Conservation (phyloP, 2,329 filamentous ascomycete genomes). For the Elsinoe batatas region DNA sequence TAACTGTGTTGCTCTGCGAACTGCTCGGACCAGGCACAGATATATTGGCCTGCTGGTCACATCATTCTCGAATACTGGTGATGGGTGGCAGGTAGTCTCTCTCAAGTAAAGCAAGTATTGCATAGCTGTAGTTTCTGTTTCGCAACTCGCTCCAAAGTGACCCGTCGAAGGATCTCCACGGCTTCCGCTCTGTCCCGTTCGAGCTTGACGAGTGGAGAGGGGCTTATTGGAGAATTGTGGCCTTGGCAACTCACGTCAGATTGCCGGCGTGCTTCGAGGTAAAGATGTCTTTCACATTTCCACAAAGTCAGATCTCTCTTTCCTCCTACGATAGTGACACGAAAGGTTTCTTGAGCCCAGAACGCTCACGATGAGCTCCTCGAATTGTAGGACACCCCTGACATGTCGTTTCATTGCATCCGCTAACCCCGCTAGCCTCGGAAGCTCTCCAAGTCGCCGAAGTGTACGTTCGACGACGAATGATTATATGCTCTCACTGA, state of each 20-base stretch:
- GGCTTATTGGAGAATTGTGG: slow-evolving; percentile 7
- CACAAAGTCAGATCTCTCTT: no score
- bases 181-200: no score
- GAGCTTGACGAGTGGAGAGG: slow-evolving; percentile 18
- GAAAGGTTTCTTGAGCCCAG: neutral
- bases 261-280: slow-evolving; percentile 9
- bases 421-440: slow-evolving; percentile 13
- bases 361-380: slow-evolving; percentile 7
- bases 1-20: neutral
- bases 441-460: slow-evolving; percentile 29
- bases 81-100: no score
- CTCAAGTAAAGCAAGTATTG: no score
- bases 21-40: slow-evolving; percentile 10
- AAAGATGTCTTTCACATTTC: no score
- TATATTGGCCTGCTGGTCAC: slow-evolving; percentile 19
- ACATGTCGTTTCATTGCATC: neutral
- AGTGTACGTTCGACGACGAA: no score
- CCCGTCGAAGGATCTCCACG: no score
- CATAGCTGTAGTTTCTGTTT: no score
- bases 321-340: neutral
- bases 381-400: slow-evolving; percentile 4
- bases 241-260: slow-evolving; percentile 11
- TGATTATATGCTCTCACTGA: slow-evolving; percentile 13
- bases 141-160: no score
- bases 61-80: no score